These are phyloP conservation scores for Cephalotrichum gorgonifer DNA, from an alignment of 2,329 filamentous ascomycete genomes.

Conservation along the genomic window DNA sequence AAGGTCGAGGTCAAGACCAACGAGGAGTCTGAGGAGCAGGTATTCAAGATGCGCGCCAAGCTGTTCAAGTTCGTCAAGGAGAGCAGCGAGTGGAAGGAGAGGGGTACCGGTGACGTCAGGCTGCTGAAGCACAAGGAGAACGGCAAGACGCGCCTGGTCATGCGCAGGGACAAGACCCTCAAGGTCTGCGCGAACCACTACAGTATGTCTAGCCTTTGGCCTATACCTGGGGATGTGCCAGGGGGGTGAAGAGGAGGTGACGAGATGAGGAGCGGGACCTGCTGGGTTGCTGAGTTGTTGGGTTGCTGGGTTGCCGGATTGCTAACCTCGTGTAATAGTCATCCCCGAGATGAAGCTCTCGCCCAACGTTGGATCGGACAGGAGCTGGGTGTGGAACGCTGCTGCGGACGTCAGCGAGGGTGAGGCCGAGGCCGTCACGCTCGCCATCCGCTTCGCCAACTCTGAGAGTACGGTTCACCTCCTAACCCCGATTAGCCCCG, in stretches of 20 bases:
- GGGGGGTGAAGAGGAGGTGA: neutral
- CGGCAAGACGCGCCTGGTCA: slow-evolving; percentile 92
- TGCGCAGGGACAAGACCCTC: slow-evolving; percentile 98
- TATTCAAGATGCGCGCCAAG: slow-evolving; percentile 99
- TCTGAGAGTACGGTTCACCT: slow-evolving; percentile 68
- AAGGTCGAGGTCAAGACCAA: slow-evolving; percentile 97
- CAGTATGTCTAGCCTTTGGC: slow-evolving; percentile 46
- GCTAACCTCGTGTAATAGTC: slow-evolving; percentile 39
- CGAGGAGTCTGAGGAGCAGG: slow-evolving; percentile 94
- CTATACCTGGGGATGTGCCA: neutral
- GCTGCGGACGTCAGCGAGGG: slow-evolving; percentile 97
- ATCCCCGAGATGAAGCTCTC: slow-evolving; percentile 98
- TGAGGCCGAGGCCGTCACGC: slow-evolving; percentile 88
- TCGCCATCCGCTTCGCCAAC: slow-evolving; percentile 97
- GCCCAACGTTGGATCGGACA: slow-evolving; percentile 94
- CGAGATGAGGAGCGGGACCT: neutral
- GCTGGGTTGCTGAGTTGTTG: too few relatives aligned
- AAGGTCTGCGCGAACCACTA: slow-evolving; percentile 99
- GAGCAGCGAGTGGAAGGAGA: slow-evolving; percentile 95
- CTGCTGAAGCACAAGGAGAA: slow-evolving; percentile 99
- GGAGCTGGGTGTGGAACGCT: slow-evolving; percentile 99
- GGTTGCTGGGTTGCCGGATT: too few relatives aligned
- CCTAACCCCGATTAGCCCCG: neutral
- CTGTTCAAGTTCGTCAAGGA: slow-evolving; percentile 97
- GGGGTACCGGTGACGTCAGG: slow-evolving; percentile 90